phyloP scores from a whole-genome alignment of 768 basidiomycete species.

The Austroboletus festivus region DNA sequence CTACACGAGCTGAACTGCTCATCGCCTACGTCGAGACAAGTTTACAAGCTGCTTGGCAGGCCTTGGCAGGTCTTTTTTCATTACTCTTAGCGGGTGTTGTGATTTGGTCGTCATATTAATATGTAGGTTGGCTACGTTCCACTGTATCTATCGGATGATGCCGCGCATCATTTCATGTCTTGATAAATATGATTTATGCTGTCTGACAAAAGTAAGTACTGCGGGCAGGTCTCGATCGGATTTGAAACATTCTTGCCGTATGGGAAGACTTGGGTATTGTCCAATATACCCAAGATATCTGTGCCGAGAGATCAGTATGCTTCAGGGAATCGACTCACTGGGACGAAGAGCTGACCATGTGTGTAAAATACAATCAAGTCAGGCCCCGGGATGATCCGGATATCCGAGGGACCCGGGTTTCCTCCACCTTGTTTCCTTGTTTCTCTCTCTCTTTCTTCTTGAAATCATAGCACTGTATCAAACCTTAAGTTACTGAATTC shows the following conservation, averaged over 20 bases:
- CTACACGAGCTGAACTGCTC: background rate
- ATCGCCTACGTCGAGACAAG: background rate
- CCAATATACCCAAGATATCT: too few relatives aligned
- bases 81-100: background rate
- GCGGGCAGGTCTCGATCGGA: too few relatives aligned
- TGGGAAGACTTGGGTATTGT: too few relatives aligned
- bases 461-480: too few relatives aligned
- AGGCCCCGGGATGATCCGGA: background rate
- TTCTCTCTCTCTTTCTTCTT: background rate
- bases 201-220: background rate
- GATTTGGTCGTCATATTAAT: background rate
- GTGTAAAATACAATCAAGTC: too few relatives aligned
- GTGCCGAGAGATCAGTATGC: too few relatives aligned
- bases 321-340: too few relatives aligned
- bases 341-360: too few relatives aligned
- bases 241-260: background rate
- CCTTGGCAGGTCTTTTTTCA: background rate
- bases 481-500: too few relatives aligned
- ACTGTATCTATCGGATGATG: conserved; percentile 8
- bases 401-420: background rate
- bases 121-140: background rate
- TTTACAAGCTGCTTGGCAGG: background rate
- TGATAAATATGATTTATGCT: conserved; percentile 3
- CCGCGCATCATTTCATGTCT: background rate
- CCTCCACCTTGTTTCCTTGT: background rate